Evolutionary conservation across 116 monocot genomes (phyloP), one percentile per base, ranked within the genome.

Genomic region (Trichopus zeylanicus): DNA sequence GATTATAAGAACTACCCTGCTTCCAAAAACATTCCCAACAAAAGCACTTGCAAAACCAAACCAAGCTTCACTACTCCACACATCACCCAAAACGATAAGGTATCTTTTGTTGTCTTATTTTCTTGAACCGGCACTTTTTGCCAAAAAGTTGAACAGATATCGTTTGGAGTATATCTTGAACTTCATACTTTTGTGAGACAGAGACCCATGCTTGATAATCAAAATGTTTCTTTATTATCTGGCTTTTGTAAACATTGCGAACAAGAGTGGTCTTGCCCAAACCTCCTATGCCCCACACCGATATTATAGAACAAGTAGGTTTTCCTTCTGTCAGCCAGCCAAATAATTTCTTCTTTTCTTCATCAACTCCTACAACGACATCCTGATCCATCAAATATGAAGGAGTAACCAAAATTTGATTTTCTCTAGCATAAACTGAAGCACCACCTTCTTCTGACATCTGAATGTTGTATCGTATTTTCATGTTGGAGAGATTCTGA

Each of bases 81-180:
- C n/a, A 57, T 59, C 67, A 49, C 59, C 67, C 13, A 67, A 59
- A 21, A 67, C n/a, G 7, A 67, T 13, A 1, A 67, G 7, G 28
- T 67, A 67, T 49, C 28, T 59, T 26, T 59, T 68, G 27, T 59
- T 37, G 15, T 53, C 53, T 8, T 27, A 27, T 8, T 28, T 27
- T 13, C 11, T 26, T 28, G 53, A 28, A 3, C 12, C 28, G 1
- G 28, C 29, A n/a, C 28, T n/a, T n/a, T n/a, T n/a, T n/a, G n/a
- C n/a, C n/a, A n/a, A n/a, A n/a, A n/a, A n/a, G n/a, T n/a, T n/a
- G n/a, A n/a, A n/a, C n/a, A n/a, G n/a, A n/a, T n/a, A n/a, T n/a
- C n/a, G n/a, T 56, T 37, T 22, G 23, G 7, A 59, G 59, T 3
- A 59, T 20, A 18, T 53, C 53, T 12, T 53, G 27, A 28, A 11